Conservation (phyloP, 306 rosid genomes). For the Mucuna pruriens region DNA sequence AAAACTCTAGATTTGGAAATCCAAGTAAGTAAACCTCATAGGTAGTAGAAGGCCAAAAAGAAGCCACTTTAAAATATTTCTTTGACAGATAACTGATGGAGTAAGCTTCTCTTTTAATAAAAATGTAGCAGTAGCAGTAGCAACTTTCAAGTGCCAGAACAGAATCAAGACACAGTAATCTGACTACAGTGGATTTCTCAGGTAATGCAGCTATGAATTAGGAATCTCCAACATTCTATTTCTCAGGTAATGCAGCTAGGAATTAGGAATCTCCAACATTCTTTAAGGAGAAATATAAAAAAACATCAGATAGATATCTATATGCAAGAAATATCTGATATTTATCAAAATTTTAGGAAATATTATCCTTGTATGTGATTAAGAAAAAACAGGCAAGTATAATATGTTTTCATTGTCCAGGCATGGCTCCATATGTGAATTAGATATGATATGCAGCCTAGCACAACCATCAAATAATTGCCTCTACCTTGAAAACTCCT, state of each 20-base stretch:
- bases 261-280: conserved; percentile 12
- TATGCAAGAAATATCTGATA: background rate
- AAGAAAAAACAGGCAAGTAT: conserved; percentile 21
- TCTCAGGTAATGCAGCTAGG: conserved; percentile 16
- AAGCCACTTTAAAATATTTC: conserved; percentile 16
- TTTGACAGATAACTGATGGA: background rate
- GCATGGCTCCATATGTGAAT: conserved; percentile 12
- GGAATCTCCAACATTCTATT: conserved; percentile 19
- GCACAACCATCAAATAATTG: background rate
- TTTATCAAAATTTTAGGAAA: conserved; percentile 3
- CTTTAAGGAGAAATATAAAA: background rate
- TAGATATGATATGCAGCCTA: conserved; percentile 13
- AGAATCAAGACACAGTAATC: background rate
- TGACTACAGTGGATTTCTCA: conserved; percentile 19
- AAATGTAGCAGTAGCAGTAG: background rate
- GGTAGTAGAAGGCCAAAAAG: conserved; percentile 3
- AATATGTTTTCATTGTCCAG: background rate
- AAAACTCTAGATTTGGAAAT: background rate
- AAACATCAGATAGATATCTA: background rate
- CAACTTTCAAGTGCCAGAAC: background rate
- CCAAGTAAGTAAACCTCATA: conserved; percentile 4
- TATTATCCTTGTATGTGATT: conserved; percentile 12
- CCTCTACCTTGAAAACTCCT: background rate
- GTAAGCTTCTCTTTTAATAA: background rate
- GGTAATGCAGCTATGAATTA: conserved; percentile 5